These are phyloP conservation scores for Leccinum disarticulatum DNA, from an alignment of 768 basidiomycete species.

Conservation along the genomic window DNA sequence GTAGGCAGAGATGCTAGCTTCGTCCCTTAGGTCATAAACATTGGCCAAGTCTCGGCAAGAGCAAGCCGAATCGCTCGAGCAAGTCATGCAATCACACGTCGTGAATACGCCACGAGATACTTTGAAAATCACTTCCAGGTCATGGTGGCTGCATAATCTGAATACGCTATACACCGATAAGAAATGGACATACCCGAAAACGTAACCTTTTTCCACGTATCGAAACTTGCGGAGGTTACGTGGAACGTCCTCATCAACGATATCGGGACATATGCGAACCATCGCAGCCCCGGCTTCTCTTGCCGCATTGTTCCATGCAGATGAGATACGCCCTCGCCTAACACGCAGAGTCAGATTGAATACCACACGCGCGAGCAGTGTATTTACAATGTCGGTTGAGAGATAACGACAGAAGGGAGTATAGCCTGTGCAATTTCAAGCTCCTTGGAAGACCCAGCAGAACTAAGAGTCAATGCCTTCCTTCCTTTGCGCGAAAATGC, in stretches of 20 bases:
- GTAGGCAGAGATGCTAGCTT: conserved; percentile 43
- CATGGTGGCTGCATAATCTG: conserved; percentile 17
- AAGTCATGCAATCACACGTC: conserved; percentile 44
- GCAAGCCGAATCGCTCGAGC: conserved; percentile 38
- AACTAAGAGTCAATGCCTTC: conserved; percentile 7
- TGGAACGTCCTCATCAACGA: conserved; percentile 43
- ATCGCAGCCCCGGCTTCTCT: conserved; percentile 28
- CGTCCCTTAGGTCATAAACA: conserved; percentile 30
- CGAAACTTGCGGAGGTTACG: conserved; percentile 41
- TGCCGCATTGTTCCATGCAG: conserved; percentile 32
- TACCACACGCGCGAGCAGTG: not conserved
- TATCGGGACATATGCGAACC: conserved; percentile 34
- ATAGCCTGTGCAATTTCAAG: not conserved
- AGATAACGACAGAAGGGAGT: conserved; percentile 18
- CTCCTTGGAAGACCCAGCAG: conserved; percentile 14
- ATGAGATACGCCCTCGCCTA: conserved; percentile 29
- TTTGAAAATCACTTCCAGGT: conserved; percentile 20
- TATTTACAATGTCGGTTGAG: conserved; percentile 25
- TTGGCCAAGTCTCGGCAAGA: conserved; percentile 50
- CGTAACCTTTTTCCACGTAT: conserved; percentile 55
- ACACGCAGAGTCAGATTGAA: conserved; percentile 4
- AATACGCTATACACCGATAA: conserved; percentile 5
- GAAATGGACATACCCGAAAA: conserved; percentile 38
- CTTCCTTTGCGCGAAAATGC: conserved; percentile 7
- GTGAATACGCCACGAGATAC: conserved; percentile 37